A percentile compares a stretch with the other conserved stretches of the same genome.
phyloP scores from a whole-genome alignment of 352 stramenopile genomes.

The Phytophthora hybrid region DNA sequence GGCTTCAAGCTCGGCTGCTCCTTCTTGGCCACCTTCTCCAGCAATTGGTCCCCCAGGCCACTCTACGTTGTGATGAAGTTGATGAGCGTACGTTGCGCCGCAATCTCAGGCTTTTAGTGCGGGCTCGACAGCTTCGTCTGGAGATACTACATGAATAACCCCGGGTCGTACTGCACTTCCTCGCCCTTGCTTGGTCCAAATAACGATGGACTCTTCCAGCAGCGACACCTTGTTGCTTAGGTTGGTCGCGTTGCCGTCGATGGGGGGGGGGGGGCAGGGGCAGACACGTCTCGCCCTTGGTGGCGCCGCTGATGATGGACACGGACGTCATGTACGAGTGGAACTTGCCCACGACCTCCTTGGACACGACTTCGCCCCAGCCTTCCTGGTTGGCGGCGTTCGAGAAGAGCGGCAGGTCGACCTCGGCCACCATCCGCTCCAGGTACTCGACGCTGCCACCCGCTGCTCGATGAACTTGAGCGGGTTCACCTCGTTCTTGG shows the following conservation, averaged over 20 bases:
- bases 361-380: conserved; percentile 97
- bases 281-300: conserved; percentile 97
- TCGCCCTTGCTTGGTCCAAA: conserved; percentile 98
- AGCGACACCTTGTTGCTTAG: conserved; percentile 95
- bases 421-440: conserved; percentile 94
- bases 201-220: conserved; percentile 97
- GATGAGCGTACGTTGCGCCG: conserved; percentile 96
- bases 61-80: conserved; percentile 98
- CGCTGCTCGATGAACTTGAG: conserved; percentile 86
- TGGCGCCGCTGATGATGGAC: conserved; percentile 97
- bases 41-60: conserved; percentile 95
- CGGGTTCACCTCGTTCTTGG: conserved; percentile 79
- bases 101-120: conserved; percentile 98
- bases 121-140: conserved; percentile 98
- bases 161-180: conserved; percentile 97
- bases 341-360: conserved; percentile 98
- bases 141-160: conserved; percentile 98
- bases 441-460: conserved; percentile 95
- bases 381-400: conserved; percentile 96
- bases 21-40: conserved; percentile 96
- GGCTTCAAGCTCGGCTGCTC: conserved; percentile 96
- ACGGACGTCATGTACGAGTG: conserved; percentile 97
- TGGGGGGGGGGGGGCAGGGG: conserved; percentile 94
- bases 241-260: conserved; percentile 85
- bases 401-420: conserved; percentile 96